Percentiles rank a stretch among this genome's conserved stretches.
phyloP scores from a whole-genome alignment of 805 yeast species.

The Metschnikowia proteae region DNA sequence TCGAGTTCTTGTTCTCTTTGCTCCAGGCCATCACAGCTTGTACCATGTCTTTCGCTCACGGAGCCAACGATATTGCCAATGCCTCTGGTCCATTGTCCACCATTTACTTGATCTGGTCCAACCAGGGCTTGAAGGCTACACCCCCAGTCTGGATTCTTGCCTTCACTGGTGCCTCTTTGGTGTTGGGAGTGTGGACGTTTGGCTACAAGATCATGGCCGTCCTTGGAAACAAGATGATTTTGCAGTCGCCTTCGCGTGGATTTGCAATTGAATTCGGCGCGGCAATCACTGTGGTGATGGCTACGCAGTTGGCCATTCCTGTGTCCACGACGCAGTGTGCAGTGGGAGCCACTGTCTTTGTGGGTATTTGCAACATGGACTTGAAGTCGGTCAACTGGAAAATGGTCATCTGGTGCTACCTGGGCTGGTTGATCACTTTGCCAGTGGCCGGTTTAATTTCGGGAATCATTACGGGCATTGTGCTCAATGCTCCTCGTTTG shows the following conservation, averaged over 20 bases:
- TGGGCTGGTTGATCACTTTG: constrained; percentile 69
- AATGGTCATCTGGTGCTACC: constrained; percentile 66
- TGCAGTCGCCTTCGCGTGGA: constrained; percentile 77
- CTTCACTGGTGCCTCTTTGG: constrained; percentile 64
- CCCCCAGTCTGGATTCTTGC: constrained; percentile 72
- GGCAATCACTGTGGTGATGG: constrained; percentile 70
- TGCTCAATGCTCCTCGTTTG: constrained; percentile 57
- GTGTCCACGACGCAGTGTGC: constrained; percentile 78
- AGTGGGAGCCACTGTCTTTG: constrained; percentile 72
- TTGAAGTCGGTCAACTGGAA: constrained; percentile 68
- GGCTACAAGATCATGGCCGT: constrained; percentile 69
- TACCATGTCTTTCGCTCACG: constrained; percentile 80
- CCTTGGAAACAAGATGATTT: constrained; percentile 69
- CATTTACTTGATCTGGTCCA: constrained; percentile 57
- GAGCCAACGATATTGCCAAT: constrained; percentile 75
- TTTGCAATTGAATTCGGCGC: constrained; percentile 76
- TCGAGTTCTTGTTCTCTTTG: constrained; percentile 64
- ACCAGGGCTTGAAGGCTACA: constrained; percentile 49
- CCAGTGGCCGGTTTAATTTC: constrained; percentile 73
- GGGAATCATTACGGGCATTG: constrained; percentile 61
- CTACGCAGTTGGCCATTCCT: constrained; percentile 68
- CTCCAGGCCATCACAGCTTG: constrained; percentile 71
- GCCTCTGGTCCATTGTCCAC: constrained; percentile 75
- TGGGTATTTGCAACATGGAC: constrained; percentile 69
- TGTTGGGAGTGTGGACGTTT: constrained; percentile 64